Conservation (phyloP, 192 early-diverging fungal genomes). For the Spizellomyces sp. region DNA sequence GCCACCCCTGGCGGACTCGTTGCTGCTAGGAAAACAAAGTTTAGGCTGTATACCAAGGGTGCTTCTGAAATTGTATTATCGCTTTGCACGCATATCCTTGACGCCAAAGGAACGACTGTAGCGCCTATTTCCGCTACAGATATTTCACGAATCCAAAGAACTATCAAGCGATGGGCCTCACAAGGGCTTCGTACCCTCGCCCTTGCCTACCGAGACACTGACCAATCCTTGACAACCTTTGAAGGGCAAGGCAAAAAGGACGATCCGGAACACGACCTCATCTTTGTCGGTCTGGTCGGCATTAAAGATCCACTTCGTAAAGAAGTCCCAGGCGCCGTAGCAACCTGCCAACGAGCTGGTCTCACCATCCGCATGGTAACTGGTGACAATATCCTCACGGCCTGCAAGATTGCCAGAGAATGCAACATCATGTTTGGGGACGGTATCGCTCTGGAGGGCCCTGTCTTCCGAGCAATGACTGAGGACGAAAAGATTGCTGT, state of each 20-base stretch:
- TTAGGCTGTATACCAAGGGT: conserved; percentile 58
- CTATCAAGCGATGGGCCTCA: conserved; percentile 59
- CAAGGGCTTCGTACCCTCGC: conserved; percentile 60
- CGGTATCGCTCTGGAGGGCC: conserved; percentile 61
- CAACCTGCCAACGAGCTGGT: conserved; percentile 55
- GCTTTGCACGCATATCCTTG: conserved; percentile 55
- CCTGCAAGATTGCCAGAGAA: conserved; percentile 61
- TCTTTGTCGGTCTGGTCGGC: conserved; percentile 54
- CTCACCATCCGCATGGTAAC: conserved; percentile 62
- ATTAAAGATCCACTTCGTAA: conserved; percentile 65
- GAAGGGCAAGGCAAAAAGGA: conserved; percentile 37
- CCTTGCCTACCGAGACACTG: conserved; percentile 55
- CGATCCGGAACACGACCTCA: conserved; percentile 54
- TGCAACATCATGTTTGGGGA: conserved; percentile 56
- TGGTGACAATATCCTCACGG: conserved; percentile 64
- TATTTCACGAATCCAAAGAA: conserved; percentile 34
- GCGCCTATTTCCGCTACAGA: conserved; percentile 32
- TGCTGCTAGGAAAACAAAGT: conserved; percentile 10
- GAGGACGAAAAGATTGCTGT: conserved; percentile 52
- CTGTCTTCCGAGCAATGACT: conserved; percentile 55
- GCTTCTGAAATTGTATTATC: conserved; percentile 60
- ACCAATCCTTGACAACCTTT: conserved; percentile 37
- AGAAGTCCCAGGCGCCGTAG: conserved; percentile 59
- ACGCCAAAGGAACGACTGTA: conserved; percentile 26
- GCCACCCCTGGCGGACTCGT: neutral